Base-by-base conservation (phyloP, 2,329 filamentous ascomycete species). In the Botryotinia convoluta region DNA sequence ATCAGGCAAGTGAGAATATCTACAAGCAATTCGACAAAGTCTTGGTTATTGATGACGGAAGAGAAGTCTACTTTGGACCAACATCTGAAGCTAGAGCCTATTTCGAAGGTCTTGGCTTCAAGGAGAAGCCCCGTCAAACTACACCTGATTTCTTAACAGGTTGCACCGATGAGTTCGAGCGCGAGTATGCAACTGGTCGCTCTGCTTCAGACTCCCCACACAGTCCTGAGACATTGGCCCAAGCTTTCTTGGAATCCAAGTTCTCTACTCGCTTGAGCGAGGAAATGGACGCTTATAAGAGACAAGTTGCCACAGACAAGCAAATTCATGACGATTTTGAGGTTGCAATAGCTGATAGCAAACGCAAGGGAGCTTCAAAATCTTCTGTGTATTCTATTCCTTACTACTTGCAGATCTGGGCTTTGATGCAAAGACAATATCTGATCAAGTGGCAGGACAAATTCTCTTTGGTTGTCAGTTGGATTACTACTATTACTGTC, bases 361-460 rank as follows among this genome's bases (percentile, higher is more conserved):
- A 97, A 85, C 90, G 93, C 18, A 90, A 91, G 72, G 87, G 90
- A 12, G 92, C 93, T 0, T 84, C 86, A 0, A 89, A 90, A 79
- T 89, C 88, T 73, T 95, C 93, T 0, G 92, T 95, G 48, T 97
- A 97, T 83, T 91, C 90, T 1, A 91, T 95, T 71, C 93, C 93
- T 0, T 96, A 96, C 83, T 89, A 94, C 76, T 84, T 93, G 1
- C 94, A 97, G 81, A 87, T 96, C 35, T 95, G 91, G 91, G 92
- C 92, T 0, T 83, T 96, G 75, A 92, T 95, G 87, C 91, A 93
- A 81, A 89, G 94, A 8, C 93, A 97, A 81, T 96, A 94, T 81
- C 85, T 92, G 69, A 90, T 97, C 78, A 96, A 96, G 84, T 91
- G 93, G 84, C 93, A 97, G 81, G 93, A 97, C 81, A 91, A 91